Conservation (phyloP, 2,329 filamentous ascomycete species). For the Penicillium sp. region DNA sequence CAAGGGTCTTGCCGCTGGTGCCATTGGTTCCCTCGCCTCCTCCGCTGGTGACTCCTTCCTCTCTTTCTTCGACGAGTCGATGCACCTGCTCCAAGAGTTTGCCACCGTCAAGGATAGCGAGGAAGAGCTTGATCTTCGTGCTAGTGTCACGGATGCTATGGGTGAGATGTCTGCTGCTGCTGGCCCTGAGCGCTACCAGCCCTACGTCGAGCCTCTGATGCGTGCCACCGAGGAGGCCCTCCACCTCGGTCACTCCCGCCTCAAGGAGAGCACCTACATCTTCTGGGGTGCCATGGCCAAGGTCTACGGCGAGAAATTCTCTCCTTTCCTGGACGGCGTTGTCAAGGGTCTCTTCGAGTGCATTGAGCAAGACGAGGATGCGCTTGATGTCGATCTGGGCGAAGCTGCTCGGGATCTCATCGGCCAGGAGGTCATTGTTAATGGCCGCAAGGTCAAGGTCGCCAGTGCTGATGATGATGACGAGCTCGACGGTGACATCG, state of each 20-base stretch:
- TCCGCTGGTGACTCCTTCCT: conserved; percentile 81
- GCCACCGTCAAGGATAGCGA: conserved; percentile 85
- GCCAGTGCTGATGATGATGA: conserved; percentile 65
- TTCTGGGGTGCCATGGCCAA: conserved; percentile 94
- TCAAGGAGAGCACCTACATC: conserved; percentile 96
- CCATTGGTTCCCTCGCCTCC: conserved; percentile 85
- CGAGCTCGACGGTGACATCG: conserved; percentile 62
- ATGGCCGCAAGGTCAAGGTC: conserved; percentile 83
- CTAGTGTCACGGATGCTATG: conserved; percentile 88
- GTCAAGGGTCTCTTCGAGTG: conserved; percentile 71
- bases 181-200: conserved; percentile 82
- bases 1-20: conserved; percentile 85
- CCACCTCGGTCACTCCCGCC: conserved; percentile 81
- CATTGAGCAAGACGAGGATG: conserved; percentile 84
- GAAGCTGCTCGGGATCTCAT: conserved; percentile 74
- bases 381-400: conserved; percentile 74
- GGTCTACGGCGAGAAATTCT: conserved; percentile 75
- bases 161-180: conserved; percentile 90
- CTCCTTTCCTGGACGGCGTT: conserved; percentile 52
- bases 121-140: conserved; percentile 86
- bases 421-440: conserved; percentile 74
- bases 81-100: conserved; percentile 84
- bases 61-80: conserved; percentile 89
- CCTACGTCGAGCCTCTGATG: conserved; percentile 89
- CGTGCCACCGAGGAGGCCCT: conserved; percentile 88